A percentile compares a stretch with the other conserved stretches of the same genome.
Conservation (phyloP, 192 early-diverging fungal genomes). For the Coemansia sp. region DNA sequence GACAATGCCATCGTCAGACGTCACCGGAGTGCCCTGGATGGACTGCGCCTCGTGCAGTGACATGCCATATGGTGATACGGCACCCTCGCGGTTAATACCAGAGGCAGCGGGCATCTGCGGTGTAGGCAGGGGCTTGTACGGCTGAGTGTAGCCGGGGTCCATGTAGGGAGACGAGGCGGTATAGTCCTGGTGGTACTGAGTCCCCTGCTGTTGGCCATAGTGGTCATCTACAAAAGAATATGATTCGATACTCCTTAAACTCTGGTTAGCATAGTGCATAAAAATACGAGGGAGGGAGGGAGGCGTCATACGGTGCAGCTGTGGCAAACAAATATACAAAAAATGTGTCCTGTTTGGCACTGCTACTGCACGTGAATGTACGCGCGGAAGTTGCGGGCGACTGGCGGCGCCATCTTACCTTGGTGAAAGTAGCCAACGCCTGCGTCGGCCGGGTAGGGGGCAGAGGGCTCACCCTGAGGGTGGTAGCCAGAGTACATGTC, state of each 20-base stretch:
- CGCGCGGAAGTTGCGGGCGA: neutral
- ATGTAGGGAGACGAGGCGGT: constrained; percentile 8
- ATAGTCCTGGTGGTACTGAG: constrained; percentile 24
- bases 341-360: neutral
- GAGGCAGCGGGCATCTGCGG: constrained; percentile 18
- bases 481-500: constrained; percentile 36
- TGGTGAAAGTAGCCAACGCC: constrained; percentile 50
- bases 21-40: constrained; percentile 32
- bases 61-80: constrained; percentile 4
- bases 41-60: constrained; percentile 47
- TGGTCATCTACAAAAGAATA: constrained; percentile 17
- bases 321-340: neutral
- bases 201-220: constrained; percentile 23
- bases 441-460: constrained; percentile 21
- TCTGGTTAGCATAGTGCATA: neutral
- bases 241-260: neutral
- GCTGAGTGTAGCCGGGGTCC: constrained; percentile 20
- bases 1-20: constrained; percentile 27
- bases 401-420: constrained; percentile 10
- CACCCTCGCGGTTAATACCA: constrained; percentile 1
- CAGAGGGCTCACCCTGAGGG: constrained; percentile 1
- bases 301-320: neutral
- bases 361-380: neutral
- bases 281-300: neutral
- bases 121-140: constrained; percentile 47